Conservation (phyloP, 2,329 filamentous ascomycete genomes). For the Colletotrichum navitas region DNA sequence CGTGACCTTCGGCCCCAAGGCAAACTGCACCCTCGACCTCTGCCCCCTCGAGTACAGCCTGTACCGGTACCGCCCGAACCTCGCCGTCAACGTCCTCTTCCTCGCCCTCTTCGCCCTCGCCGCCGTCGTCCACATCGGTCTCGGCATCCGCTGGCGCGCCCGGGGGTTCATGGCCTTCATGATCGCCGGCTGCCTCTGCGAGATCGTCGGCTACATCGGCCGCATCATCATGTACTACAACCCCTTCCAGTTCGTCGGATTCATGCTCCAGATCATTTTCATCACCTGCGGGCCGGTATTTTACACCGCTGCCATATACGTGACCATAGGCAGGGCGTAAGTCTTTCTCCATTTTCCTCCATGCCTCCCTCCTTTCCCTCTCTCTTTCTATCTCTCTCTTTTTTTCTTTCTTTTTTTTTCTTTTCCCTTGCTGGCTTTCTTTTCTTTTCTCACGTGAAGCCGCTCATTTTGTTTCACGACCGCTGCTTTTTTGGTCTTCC, state of each 20-base stretch:
- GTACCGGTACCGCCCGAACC: slow-evolving; percentile 60
- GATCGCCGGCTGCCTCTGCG: slow-evolving; percentile 66
- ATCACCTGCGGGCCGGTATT: slow-evolving; percentile 64
- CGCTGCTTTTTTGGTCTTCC: neutral
- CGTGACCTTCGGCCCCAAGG: slow-evolving; percentile 58
- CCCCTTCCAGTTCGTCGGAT: slow-evolving; percentile 69
- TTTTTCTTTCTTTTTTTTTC: neutral
- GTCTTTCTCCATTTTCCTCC: slow-evolving; percentile 24
- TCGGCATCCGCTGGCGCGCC: slow-evolving; percentile 61
- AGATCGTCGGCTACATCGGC: slow-evolving; percentile 73
- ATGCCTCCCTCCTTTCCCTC: too few species aligned
- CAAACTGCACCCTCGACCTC: slow-evolving; percentile 63
- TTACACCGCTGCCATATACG: slow-evolving; percentile 74
- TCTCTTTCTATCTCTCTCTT: too few species aligned
- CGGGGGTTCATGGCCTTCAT: slow-evolving; percentile 66
- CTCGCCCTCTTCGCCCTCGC: slow-evolving; percentile 60
- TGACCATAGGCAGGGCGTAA: slow-evolving; percentile 65
- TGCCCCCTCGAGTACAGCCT: slow-evolving; percentile 61
- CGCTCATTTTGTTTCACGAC: neutral
- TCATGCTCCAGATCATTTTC: slow-evolving; percentile 75
- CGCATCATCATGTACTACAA: slow-evolving; percentile 69
- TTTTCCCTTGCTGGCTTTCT: neutral
- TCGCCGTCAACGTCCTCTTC: slow-evolving; percentile 58
- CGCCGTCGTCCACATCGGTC: slow-evolving; percentile 58
- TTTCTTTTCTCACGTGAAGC: neutral